Conservation (phyloP, 2,329 filamentous ascomycete genomes). For the Ophiostoma pallidulum region DNA sequence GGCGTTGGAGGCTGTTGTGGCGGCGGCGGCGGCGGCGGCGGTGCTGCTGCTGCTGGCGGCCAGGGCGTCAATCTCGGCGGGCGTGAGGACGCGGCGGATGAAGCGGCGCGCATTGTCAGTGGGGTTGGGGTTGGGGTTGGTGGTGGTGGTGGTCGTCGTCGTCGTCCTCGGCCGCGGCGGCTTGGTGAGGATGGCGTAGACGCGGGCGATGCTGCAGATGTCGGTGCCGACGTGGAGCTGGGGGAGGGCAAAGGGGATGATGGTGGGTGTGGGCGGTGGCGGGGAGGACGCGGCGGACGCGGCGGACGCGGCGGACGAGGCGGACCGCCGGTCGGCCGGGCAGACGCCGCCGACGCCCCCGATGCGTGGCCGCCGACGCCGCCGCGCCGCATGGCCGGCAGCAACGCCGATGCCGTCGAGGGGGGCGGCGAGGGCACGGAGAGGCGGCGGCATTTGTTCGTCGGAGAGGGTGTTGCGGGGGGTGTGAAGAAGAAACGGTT, state of each 20-base stretch:
- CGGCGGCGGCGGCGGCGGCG: neutral
- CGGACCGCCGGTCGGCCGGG: too few species aligned
- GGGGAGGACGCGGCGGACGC: neutral
- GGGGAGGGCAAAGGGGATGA: constrained; percentile 49
- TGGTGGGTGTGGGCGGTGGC: neutral
- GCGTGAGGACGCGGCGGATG: constrained; percentile 37
- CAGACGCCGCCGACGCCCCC: too few species aligned
- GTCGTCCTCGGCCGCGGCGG: neutral
- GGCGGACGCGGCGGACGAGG: neutral
- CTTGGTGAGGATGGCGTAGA: constrained; percentile 44
- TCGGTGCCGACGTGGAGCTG: constrained; percentile 63
- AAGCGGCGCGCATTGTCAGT: too few species aligned
- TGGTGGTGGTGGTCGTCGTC: constrained; percentile 11
- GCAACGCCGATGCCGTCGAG: too few species aligned
- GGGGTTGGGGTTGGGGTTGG: too few species aligned
- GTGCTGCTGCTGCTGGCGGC: neutral
- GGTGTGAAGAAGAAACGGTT: too few species aligned
- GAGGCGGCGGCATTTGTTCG: too few species aligned
- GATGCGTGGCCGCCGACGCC: too few species aligned
- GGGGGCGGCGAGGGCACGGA: too few species aligned
- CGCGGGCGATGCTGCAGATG: constrained; percentile 61
- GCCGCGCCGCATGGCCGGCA: too few species aligned
- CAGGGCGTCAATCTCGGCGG: constrained; percentile 26
- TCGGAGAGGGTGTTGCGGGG: too few species aligned
- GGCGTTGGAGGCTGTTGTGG: too few species aligned